phyloP scores from a whole-genome alignment of 495 filamentous ascomycete species.

The Hypoxylon cercidicola region DNA sequence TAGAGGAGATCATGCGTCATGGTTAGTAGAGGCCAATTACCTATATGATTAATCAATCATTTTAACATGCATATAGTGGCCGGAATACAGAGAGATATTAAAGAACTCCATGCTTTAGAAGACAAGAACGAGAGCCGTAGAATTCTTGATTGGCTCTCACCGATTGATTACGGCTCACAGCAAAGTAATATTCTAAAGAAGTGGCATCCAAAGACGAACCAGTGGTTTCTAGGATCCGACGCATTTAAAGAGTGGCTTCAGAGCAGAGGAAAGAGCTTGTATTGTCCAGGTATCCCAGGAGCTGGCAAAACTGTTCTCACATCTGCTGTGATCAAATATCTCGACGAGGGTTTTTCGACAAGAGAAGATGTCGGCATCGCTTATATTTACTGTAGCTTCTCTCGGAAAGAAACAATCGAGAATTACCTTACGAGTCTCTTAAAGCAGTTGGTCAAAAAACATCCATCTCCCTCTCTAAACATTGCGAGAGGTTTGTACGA shows the following conservation, averaged over 20 bases:
- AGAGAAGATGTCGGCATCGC: background rate
- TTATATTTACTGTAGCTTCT: background rate
- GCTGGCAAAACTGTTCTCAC: constrained; percentile 1
- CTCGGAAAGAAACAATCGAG: background rate
- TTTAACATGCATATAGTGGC: background rate
- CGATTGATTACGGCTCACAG: background rate
- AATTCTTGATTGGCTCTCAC: background rate
- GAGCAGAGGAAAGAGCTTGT: background rate
- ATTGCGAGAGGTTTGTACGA: background rate
- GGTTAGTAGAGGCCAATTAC: background rate
- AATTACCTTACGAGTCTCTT: background rate
- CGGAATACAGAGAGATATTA: background rate
- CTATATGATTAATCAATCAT: background rate
- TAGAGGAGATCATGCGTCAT: background rate
- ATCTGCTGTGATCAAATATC: background rate
- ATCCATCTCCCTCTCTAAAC: background rate
- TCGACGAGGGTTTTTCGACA: background rate
- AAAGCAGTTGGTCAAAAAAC: background rate
- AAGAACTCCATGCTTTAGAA: background rate
- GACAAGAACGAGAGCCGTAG: background rate
- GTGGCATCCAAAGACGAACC: background rate
- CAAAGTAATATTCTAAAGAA: background rate
- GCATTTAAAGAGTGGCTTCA: background rate
- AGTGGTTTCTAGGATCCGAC: background rate
- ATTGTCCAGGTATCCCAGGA: background rate